Percentiles rank a stretch among this genome's conserved stretches.
Evolutionary conservation across 2,329 filamentous ascomycete genomes (phyloP).

Genomic region (Trichoderma semiorbis): DNA sequence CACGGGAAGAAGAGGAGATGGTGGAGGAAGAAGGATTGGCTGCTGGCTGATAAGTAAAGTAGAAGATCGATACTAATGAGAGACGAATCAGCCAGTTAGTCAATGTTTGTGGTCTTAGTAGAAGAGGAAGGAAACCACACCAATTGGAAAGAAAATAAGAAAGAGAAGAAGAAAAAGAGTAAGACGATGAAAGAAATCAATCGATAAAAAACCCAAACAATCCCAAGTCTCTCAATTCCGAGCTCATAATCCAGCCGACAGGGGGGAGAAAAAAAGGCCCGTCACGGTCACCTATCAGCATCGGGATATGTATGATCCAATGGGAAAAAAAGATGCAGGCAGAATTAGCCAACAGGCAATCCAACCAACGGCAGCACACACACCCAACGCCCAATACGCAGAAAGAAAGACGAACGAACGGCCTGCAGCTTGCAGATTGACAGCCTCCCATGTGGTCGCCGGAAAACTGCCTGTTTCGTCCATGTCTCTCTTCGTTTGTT

Average conservation of each 20-base stretch:
- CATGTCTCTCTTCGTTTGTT: neutral
- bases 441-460: too few relatives aligned
- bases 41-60: neutral
- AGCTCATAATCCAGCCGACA: neutral
- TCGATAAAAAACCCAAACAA: neutral
- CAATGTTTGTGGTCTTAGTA: neutral
- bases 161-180: neutral
- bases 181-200: neutral
- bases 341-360: neutral
- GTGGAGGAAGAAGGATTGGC: neutral
- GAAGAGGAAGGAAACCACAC: neutral
- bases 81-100: neutral
- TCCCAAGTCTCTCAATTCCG: neutral
- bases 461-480: neutral
- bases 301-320: neutral
- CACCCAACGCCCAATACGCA: too few relatives aligned
- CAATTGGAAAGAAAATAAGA: neutral
- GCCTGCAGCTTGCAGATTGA: too few relatives aligned
- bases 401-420: too few relatives aligned
- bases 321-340: neutral
- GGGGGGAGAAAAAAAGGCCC: neutral
- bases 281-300: neutral
- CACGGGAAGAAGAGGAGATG: neutral
- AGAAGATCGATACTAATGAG: neutral
- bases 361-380: too few relatives aligned